Conservation (phyloP, 2,329 filamentous ascomycete genomes). For the Sphaerulina vaccinii region DNA sequence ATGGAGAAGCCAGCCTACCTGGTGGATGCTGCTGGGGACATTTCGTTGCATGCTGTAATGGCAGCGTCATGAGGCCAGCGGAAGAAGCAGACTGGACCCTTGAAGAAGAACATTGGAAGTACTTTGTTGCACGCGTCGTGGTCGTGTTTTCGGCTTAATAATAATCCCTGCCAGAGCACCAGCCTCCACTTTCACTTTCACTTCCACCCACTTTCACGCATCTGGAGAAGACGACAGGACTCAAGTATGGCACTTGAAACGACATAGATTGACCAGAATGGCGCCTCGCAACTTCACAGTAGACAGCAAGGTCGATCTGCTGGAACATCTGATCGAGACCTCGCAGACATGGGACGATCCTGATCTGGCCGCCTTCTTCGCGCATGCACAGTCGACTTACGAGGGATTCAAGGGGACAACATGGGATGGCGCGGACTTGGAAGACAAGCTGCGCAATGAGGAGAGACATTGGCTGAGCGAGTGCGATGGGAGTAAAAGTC, state of each 20-base stretch:
- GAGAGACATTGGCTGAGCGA: conserved; percentile 22
- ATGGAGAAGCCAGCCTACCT: not conserved
- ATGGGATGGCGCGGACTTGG: conserved; percentile 17
- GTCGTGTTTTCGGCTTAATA: not conserved
- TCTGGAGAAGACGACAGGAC: not conserved
- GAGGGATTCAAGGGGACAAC: conserved; percentile 13
- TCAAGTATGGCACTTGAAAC: too few relatives aligned
- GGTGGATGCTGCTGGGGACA: not conserved
- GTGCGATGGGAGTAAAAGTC: conserved; percentile 8
- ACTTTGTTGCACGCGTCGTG: not conserved
- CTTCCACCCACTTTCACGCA: not conserved
- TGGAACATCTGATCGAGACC: conserved; percentile 17
- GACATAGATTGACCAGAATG: too few relatives aligned
- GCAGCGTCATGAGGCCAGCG: not conserved
- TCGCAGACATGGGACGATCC: conserved; percentile 17
- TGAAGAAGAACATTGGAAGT: too few relatives aligned
- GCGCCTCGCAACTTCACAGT: conserved; percentile 20
- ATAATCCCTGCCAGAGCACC: not conserved
- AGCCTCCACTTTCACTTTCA: not conserved
- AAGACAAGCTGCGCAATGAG: conserved; percentile 18
- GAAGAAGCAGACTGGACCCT: too few relatives aligned
- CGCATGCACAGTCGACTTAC: conserved; percentile 16
- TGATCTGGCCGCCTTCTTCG: conserved; percentile 19
- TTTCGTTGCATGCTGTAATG: not conserved
- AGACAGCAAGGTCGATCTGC: conserved; percentile 17